Percentiles rank a stretch among this genome's conserved stretches.
phyloP scores from a whole-genome alignment of 805 yeast species.

The Starmera quercuum region DNA sequence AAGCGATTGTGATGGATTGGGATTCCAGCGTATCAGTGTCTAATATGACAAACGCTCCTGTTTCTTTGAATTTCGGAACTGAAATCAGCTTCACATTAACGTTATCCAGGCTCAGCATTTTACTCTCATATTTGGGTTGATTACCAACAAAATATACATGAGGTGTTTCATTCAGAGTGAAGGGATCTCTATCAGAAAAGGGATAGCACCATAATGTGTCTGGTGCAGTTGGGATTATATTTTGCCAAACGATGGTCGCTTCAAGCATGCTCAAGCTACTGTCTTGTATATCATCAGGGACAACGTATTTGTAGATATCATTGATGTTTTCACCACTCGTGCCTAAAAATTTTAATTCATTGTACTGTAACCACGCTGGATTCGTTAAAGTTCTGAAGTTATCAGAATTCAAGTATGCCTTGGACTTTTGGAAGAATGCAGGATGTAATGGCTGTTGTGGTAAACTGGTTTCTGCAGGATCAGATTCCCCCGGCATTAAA shows the following conservation, averaged over 20 bases:
- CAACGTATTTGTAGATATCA: slow-evolving; percentile 66
- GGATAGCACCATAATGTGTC: slow-evolving; percentile 93
- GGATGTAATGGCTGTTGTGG: slow-evolving; percentile 91
- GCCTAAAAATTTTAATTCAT: slow-evolving; percentile 53
- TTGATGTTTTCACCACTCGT: slow-evolving; percentile 80
- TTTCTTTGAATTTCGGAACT: slow-evolving; percentile 61
- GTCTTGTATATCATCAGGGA: slow-evolving; percentile 27
- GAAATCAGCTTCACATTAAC: slow-evolving; percentile 47
- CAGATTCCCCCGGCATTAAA: slow-evolving; percentile 77
- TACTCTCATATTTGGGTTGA: slow-evolving; percentile 54
- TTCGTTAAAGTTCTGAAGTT: slow-evolving; percentile 47
- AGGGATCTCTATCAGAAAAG: slow-evolving; percentile 69
- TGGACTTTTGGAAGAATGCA: slow-evolving; percentile 51
- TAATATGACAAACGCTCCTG: slow-evolving; percentile 59
- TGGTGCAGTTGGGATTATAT: slow-evolving; percentile 90
- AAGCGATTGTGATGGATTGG: slow-evolving; percentile 32
- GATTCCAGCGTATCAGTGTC: slow-evolving; percentile 51
- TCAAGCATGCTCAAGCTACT: slow-evolving; percentile 51
- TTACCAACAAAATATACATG: slow-evolving; percentile 85
- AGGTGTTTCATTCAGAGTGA: slow-evolving; percentile 70
- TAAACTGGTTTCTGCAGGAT: slow-evolving; percentile 75
- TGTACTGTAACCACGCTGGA: slow-evolving; percentile 64
- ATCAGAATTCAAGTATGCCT: slow-evolving; percentile 30
- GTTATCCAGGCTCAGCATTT: slow-evolving; percentile 27
- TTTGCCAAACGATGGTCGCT: slow-evolving; percentile 73